Base-by-base conservation (phyloP, 2,329 filamentous ascomycete genomes). In the Colletotrichum noveboracense region DNA sequence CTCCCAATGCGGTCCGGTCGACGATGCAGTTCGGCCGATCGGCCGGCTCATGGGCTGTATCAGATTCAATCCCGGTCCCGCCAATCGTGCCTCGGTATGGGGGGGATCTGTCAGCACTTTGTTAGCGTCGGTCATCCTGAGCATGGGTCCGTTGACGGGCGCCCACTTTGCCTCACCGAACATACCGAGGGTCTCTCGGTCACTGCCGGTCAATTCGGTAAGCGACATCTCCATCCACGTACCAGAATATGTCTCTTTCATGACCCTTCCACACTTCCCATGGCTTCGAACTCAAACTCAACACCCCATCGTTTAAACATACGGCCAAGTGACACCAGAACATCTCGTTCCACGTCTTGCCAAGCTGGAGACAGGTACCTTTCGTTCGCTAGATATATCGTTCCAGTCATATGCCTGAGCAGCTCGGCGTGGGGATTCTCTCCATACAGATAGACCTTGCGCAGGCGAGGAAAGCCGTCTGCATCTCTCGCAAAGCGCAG, bases 1-100 rank as follows among this genome's bases (percentile, higher is more conserved):
- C 60, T 71, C 68, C 68, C 68, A 71, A 71, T 55, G n/a, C 58
- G 68, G 68, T 43, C 60, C 56, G 56, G 56, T 43, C 58, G 55
- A 52, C 66, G 55, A 43, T 43, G 55, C 34, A 69, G 55, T 48
- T 30, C 55, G 66, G 66, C 66, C 66, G 55, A 69, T 61, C 55
- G 66, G 66, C 52, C 28, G 32, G 55, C 52, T 60, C n/a, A 10
- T 43, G 21, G 43, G 61, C 21, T 43, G 48, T 55, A 24, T n/a
- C 65, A 67, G 43, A 60, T 58, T 26, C 32, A 12, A 58, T 16
- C 16, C 30, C 32, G n/a, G 52, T 21, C 32, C 13, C 32, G 21
- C 66, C 48, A 38, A 60, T 68, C 52, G 61, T 16, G 28, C 28
- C 58, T 36, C 28, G 58, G 58, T 21, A 36, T 21, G 28, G n/a